Base-by-base conservation (phyloP, 129 eudicot genomes). In the Chrysanthemum makinoi region DNA sequence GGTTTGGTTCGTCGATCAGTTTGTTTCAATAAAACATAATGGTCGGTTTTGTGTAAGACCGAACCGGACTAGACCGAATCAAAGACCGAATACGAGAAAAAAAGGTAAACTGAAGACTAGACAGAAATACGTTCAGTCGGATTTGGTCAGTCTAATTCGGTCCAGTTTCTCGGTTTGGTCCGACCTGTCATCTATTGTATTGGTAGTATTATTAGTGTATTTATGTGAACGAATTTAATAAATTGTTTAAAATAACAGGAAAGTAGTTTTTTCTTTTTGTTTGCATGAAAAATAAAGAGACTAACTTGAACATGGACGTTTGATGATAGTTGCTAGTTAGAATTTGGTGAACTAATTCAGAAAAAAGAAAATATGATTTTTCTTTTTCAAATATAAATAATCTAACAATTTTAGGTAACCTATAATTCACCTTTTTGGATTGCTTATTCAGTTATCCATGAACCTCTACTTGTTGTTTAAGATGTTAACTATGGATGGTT, bases 271-370 rank as follows among this genome's bases (percentile, higher is more conserved):
- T 61, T 61, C 28, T 26, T 4, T 52, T 13, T 11, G 46, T 59
- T 28, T 24, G 44, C 9, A 62, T 28, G 14, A 30, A 35, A 9
- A 30, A 0, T 12, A 7, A 54, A 65, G 18, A 52, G 24, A 43
- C 54, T 72, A 72, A 79, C 69, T 73, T 58, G 2, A 75, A 68
- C 75, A 82, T 75, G 86, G 62, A 50, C 18, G 65, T 72, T 70
- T 56, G 73, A 78, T 75, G 75, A 63, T 61, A 63, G 73, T 73
- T 80, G 83, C 79, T 81, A 64, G 92, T 83, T 78, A 71, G 79
- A 73, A 86, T 86, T 86, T 70, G 96, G 88, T 89, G 89, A 86
- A 80, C 96, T 48, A 84, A 71, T 80, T 74, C 81, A 79, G 80
- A 81, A 75, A 83, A 59, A 74, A 73, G 10, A 17, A 50, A 33